Evolutionary conservation across 169 alveolate genomes (phyloP).

Genomic region (Eimeria brunetti): DNA sequence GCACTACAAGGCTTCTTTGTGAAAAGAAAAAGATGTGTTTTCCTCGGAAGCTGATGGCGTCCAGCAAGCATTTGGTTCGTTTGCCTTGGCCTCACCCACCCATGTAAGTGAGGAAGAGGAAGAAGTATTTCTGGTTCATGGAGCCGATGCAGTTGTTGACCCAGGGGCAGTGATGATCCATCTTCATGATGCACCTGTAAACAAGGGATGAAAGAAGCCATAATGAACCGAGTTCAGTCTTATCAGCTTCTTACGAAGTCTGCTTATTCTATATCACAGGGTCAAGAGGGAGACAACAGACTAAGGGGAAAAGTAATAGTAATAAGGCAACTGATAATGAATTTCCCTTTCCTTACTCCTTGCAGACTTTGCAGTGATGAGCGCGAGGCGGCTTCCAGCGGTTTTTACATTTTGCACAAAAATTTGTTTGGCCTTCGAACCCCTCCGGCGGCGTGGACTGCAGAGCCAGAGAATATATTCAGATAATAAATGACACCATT

Average conservation of each 20-base stretch:
- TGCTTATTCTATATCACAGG: neutral
- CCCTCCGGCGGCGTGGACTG: conserved; percentile 49
- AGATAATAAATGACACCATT: neutral
- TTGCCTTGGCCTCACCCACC: conserved; percentile 64
- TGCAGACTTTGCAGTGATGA: conserved; percentile 93
- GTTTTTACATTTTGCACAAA: conserved; percentile 72
- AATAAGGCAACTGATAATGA: neutral
- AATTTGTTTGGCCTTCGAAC: conserved; percentile 30
- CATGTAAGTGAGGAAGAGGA: conserved; percentile 89
- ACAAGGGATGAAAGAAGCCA: neutral
- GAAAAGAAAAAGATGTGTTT: neutral
- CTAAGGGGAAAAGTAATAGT: too few species aligned
- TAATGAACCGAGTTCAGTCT: too few species aligned
- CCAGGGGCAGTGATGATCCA: conserved; percentile 95
- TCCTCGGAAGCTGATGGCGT: neutral
- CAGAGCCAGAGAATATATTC: neutral
- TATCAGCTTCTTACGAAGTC: neutral
- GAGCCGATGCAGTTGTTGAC: conserved; percentile 94
- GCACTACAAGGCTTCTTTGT: too few species aligned
- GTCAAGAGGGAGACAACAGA: neutral
- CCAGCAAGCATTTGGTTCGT: neutral
- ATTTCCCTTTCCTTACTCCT: conserved; percentile 77
- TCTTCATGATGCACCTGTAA: conserved; percentile 82
- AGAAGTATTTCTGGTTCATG: conserved; percentile 91
- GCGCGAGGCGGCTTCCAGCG: conserved; percentile 93